These are phyloP conservation scores for Hypoxylon cercidicola DNA, from an alignment of 495 filamentous ascomycete species.

Conservation along the genomic window DNA sequence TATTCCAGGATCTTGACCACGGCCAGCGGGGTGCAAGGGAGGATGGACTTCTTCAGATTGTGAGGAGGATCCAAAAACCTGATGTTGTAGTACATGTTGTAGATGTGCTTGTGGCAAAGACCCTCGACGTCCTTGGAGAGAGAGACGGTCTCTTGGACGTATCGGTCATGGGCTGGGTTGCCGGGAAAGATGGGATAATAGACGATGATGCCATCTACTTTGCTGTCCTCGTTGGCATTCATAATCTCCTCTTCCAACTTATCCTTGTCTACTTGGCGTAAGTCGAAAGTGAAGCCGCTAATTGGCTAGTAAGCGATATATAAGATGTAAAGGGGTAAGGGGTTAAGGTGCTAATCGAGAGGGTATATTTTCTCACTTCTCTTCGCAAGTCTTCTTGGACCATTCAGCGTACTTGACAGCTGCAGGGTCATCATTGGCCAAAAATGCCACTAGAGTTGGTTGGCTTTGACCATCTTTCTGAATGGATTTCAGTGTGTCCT, in stretches of 20 bases:
- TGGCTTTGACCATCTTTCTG: conserved; percentile 57
- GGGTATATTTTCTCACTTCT: conserved; percentile 75
- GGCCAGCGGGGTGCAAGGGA: conserved; percentile 95
- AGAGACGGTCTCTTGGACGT: conserved; percentile 93
- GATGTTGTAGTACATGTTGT: conserved; percentile 99
- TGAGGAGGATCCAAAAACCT: conserved; percentile 84
- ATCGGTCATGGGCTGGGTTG: conserved; percentile 83
- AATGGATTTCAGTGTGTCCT: conserved; percentile 73
- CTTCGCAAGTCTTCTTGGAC: conserved; percentile 94
- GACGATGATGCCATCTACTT: conserved; percentile 92
- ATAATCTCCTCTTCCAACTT: conserved; percentile 87
- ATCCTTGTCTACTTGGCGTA: conserved; percentile 84
- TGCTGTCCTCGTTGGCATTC: conserved; percentile 78
- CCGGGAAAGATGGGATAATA: conserved; percentile 93
- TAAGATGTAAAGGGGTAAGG: no score
- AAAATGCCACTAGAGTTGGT: conserved; percentile 87
- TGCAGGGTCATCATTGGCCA: conserved; percentile 90
- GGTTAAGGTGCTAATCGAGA: conserved; percentile 19
- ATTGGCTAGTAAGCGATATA: conserved; percentile 31
- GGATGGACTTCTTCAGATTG: conserved; percentile 85
- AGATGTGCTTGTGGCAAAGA: conserved; percentile 90
- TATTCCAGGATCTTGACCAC: conserved; percentile 97
- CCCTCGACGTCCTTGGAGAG: conserved; percentile 95
- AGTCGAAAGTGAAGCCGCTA: conserved; percentile 89
- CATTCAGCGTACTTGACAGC: conserved; percentile 94